Conservation (phyloP, 2,329 filamentous ascomycete genomes). For the Epicoccum nigrum region DNA sequence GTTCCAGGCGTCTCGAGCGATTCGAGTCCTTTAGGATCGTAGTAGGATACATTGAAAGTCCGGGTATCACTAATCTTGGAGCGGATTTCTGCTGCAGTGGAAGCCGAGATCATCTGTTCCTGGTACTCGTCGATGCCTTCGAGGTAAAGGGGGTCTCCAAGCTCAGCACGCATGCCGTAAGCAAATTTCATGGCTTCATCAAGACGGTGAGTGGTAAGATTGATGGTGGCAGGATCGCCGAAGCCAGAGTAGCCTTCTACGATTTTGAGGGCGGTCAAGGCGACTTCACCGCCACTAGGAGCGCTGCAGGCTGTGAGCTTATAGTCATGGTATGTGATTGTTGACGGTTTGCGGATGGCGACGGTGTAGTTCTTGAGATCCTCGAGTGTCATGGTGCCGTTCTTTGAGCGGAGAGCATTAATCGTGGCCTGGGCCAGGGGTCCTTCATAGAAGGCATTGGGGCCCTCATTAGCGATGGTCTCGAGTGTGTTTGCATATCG, state of each 20-base stretch:
- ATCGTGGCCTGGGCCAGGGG: conserved; percentile 77
- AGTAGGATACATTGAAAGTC: conserved; percentile 75
- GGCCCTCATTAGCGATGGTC: conserved; percentile 73
- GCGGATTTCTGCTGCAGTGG: conserved; percentile 65
- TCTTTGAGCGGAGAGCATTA: conserved; percentile 66
- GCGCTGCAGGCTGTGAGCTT: conserved; percentile 72
- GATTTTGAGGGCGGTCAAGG: conserved; percentile 78
- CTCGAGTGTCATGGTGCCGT: conserved; percentile 84
- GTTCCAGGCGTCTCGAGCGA: conserved; percentile 74
- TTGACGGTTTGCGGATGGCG: conserved; percentile 66
- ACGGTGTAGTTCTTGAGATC: conserved; percentile 78
- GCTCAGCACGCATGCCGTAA: conserved; percentile 75
- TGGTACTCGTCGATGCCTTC: conserved; percentile 68
- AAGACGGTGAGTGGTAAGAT: conserved; percentile 79
- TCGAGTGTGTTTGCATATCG: conserved; percentile 82
- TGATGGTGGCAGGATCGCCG: conserved; percentile 60
- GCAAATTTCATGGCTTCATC: conserved; percentile 90
- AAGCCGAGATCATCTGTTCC: conserved; percentile 66
- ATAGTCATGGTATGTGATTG: conserved; percentile 65
- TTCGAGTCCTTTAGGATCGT: conserved; percentile 72
- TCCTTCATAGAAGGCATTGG: conserved; percentile 76
- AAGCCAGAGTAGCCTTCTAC: conserved; percentile 77
- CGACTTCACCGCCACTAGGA: conserved; percentile 79
- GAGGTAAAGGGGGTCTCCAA: conserved; percentile 84
- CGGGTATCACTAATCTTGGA: conserved; percentile 71